These are phyloP conservation scores for Penicillium fuscoglaucum DNA, from an alignment of 2,329 filamentous ascomycete genomes.

Conservation along the genomic window DNA sequence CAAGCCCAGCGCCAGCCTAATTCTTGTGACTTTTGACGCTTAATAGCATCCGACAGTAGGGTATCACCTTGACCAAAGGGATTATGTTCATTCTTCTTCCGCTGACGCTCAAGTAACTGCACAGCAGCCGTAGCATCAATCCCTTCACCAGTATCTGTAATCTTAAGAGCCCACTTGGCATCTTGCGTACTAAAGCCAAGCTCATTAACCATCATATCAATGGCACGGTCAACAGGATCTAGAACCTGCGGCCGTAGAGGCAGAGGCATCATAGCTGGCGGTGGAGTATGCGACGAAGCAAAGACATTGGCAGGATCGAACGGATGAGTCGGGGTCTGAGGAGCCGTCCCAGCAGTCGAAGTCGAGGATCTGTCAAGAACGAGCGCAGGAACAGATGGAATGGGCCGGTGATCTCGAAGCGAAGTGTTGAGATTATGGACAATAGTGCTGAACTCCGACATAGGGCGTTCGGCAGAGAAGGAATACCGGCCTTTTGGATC, in stretches of 20 bases:
- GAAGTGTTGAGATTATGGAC: conserved; percentile 36
- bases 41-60: conserved; percentile 29
- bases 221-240: conserved; percentile 58
- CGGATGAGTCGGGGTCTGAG: conserved; percentile 9
- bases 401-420: conserved; percentile 15
- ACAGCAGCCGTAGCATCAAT: conserved; percentile 59
- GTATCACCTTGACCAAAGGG: conserved; percentile 18
- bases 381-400: conserved; percentile 6
- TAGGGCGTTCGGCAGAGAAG: conserved; percentile 40
- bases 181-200: conserved; percentile 60
- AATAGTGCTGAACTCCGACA: conserved; percentile 42
- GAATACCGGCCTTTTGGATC: conserved; percentile 17
- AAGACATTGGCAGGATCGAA: conserved; percentile 11
- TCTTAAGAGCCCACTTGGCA: conserved; percentile 57
- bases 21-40: conserved; percentile 26
- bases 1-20: conserved; percentile 45
- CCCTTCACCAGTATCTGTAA: conserved; percentile 61
- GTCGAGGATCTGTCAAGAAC: conserved; percentile 15
- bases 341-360: conserved; percentile 22
- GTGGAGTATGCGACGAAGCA: conserved; percentile 20
- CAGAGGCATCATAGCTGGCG: conserved; percentile 9
- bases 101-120: conserved; percentile 52
- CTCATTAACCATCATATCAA: conserved; percentile 56
- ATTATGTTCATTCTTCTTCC: conserved; percentile 26
- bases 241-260: conserved; percentile 37